Base-by-base conservation (phyloP, 129 eudicot species). In the Deinandra increscens region DNA sequence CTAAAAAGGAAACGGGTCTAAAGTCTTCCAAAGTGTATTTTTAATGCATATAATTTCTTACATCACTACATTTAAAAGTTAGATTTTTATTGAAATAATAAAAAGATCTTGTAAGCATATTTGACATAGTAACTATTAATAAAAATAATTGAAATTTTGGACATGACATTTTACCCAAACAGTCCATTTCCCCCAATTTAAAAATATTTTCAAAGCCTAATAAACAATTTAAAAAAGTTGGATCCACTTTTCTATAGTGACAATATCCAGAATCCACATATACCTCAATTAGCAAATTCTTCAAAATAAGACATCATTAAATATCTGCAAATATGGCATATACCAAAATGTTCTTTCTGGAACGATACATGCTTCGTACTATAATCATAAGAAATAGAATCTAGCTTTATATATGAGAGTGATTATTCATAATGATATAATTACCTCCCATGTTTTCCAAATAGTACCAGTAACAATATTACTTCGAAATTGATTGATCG, bases 371-470 rank as follows among this genome's bases (percentile, higher is more conserved):
- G 48, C 34, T 42, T 39, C 64, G 51, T 65, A 65, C 34, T 26
- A 63, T 20, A 74, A 55, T 17, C 45, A 15, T 10, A 48, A 17
- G 56, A 23, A 68, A 68, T 4, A 60, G 55, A 46, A 76, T 69
- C 70, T 39, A 69, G 58, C 23, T 60, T 34, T 34, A 29, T 13
- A 56, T 69, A 55, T 60, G 42, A 61, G 60, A 69, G 17, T 48
- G 59, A 26, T 49, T 69, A 49, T 56, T 56, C 53, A 68, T 60
- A 75, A 56, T 12, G 54, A 26, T n/a, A 71, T 1, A 43, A 23
- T 69, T 69, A 76, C 81, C 81, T 76, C 81, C 81, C 81, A 76
- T 76, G 64, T 60, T 26, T 62, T 49, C 42, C 22, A 19, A 60
- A 69, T 22, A 48, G 26, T 12, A 13, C 65, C 17, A 36, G 68